phyloP scores from a whole-genome alignment of 1,284 basidiomycete genomes.

The Lentinus polychrous region DNA sequence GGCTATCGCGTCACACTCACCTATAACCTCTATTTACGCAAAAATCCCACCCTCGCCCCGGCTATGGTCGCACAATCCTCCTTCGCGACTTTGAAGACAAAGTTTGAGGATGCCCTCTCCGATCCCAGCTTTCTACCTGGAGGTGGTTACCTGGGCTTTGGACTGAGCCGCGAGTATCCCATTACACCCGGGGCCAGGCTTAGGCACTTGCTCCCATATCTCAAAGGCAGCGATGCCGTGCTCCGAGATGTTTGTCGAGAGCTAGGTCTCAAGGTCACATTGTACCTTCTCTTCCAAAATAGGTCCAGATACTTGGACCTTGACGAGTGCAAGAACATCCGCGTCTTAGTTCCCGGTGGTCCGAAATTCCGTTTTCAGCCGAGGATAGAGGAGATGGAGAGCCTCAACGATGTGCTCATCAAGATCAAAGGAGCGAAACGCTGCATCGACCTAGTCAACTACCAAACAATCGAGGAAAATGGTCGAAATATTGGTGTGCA shows the following conservation, averaged over 20 bases:
- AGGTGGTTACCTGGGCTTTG: slow-evolving; percentile 30
- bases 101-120: slow-evolving; percentile 16
- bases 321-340: background rate
- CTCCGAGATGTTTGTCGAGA: slow-evolving; percentile 6
- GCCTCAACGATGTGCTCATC: background rate
- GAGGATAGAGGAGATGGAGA: background rate
- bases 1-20: slow-evolving; percentile 36
- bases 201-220: slow-evolving; percentile 1
- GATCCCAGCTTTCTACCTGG: slow-evolving; percentile 22
- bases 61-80: too few relatives aligned
- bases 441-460: background rate
- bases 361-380: too few relatives aligned
- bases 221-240: slow-evolving; percentile 16
- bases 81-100: slow-evolving; percentile 2
- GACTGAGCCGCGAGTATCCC: slow-evolving; percentile 30
- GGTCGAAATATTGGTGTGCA: background rate
- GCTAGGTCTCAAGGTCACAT: slow-evolving; percentile 5
- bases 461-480: background rate
- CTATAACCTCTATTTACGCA: slow-evolving; percentile 28
- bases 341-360: too few relatives aligned
- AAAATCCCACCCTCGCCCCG: background rate
- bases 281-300: too few relatives aligned
- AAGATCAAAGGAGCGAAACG: background rate
- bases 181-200: slow-evolving; percentile 7
- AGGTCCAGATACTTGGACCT: slow-evolving; percentile 4